phyloP scores from a whole-genome alignment of 306 rosid species.

The Vachellia collinsii region DNA sequence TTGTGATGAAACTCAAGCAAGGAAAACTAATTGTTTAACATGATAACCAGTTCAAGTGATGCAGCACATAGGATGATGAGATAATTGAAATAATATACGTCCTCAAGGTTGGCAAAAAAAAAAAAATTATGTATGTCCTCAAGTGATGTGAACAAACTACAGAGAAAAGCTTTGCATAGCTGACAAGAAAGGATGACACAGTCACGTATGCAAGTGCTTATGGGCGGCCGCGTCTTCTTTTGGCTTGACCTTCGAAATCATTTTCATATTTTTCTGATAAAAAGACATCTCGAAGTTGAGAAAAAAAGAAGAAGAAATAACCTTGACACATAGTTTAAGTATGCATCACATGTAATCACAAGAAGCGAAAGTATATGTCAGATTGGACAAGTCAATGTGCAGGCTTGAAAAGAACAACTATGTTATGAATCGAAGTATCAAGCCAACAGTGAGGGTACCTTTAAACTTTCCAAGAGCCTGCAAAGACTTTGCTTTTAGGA shows the following conservation, averaged over 20 bases:
- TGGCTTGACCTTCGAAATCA: conserved; percentile 26
- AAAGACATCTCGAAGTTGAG: not conserved
- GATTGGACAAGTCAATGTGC: conserved; percentile 3
- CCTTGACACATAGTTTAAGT: not conserved
- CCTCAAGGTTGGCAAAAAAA: too few relatives aligned
- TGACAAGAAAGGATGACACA: not conserved
- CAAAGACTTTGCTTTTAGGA: conserved; percentile 83
- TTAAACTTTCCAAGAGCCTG: conserved; percentile 73
- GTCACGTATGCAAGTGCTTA: conserved; percentile 5
- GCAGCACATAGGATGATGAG: not conserved
- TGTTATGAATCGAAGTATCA: conserved; percentile 15
- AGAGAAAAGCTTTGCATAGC: not conserved
- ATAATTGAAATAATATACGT: conserved; percentile 11
- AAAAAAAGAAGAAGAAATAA: too few relatives aligned
- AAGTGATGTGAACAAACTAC: conserved; percentile 15
- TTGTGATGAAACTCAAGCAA: conserved; percentile 10
- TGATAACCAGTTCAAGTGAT: not conserved
- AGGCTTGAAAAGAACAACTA: conserved; percentile 3
- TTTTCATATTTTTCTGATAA: not conserved
- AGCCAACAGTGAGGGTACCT: conserved; percentile 53
- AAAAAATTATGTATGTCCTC: not conserved
- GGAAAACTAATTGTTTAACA: conserved; percentile 3
- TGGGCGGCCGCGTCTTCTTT: not conserved
- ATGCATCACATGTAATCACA: not conserved
- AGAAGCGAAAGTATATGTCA: not conserved